Conservation (phyloP, 768 basidiomycete species). For the Albatrellus ellisii region DNA sequence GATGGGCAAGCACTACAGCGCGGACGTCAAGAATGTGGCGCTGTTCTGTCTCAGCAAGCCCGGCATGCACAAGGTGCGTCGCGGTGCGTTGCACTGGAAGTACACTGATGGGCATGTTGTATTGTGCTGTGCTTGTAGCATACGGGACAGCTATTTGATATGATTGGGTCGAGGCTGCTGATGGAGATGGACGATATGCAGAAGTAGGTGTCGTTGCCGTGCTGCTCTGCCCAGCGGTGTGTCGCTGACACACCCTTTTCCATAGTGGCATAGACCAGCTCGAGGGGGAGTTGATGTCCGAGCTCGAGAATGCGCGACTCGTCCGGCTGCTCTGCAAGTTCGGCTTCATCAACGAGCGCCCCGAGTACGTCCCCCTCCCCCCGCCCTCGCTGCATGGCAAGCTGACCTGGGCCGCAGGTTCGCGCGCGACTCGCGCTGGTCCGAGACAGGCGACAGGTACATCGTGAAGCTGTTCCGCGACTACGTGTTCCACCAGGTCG, state of each 20-base stretch:
- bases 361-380: slow-evolving; percentile 56
- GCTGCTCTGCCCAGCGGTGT: neutral
- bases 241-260: neutral
- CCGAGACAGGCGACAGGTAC: slow-evolving; percentile 96
- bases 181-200: slow-evolving; percentile 82
- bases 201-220: slow-evolving; percentile 49
- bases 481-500: slow-evolving; percentile 96
- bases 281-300: slow-evolving; percentile 73
- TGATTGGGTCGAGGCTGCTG: slow-evolving; percentile 56
- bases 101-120: neutral
- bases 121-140: too few species aligned
- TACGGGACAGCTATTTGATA: slow-evolving; percentile 70
- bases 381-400: neutral
- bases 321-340: slow-evolving; percentile 87
- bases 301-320: slow-evolving; percentile 88
- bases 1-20: slow-evolving; percentile 60
- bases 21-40: slow-evolving; percentile 71
- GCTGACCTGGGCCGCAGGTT: slow-evolving; percentile 38
- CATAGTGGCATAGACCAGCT: slow-evolving; percentile 66
- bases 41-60: slow-evolving; percentile 69
- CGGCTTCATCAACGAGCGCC: slow-evolving; percentile 98
- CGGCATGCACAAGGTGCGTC: slow-evolving; percentile 41
- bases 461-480: slow-evolving; percentile 98
- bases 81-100: neutral
- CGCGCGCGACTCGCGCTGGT: slow-evolving; percentile 93